Evolutionary conservation across 2,329 filamentous ascomycete species (phyloP).

Genomic region (Xylariaceae sp.): DNA sequence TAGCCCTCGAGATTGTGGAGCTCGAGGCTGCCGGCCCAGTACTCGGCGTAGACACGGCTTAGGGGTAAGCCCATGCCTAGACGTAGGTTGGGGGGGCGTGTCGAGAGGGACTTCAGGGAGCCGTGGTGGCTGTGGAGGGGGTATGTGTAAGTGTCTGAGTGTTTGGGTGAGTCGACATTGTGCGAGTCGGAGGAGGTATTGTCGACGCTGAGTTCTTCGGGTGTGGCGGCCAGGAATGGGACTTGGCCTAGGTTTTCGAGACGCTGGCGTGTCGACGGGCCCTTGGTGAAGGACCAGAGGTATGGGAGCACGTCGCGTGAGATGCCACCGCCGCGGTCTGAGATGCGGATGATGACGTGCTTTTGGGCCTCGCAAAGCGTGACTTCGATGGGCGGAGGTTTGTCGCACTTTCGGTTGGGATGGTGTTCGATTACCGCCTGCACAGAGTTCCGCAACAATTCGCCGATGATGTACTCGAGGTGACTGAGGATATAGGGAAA

Average conservation of each 20-base stretch:
- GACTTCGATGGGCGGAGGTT: conserved; percentile 81
- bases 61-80: conserved; percentile 91
- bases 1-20: conserved; percentile 92
- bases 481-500: conserved; percentile 97
- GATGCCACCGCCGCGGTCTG: conserved; percentile 90
- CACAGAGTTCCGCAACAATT: conserved; percentile 89
- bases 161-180: conserved; percentile 2
- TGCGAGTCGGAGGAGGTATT: conserved; percentile 24
- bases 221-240: conserved; percentile 85
- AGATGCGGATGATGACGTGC: conserved; percentile 93
- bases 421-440: conserved; percentile 82
- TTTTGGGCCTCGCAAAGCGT: conserved; percentile 90
- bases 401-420: conserved; percentile 23
- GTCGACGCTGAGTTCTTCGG: conserved; percentile 70
- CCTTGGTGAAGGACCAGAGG: conserved; percentile 96
- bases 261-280: conserved; percentile 68
- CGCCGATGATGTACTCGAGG: conserved; percentile 93
- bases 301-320: conserved; percentile 78
- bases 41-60: conserved; percentile 92
- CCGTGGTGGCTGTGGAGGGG: conserved; percentile 38
- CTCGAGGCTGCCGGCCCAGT: conserved; percentile 91
- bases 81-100: conserved; percentile 76
- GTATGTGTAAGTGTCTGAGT: background rate
- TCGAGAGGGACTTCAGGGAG: conserved; percentile 74
- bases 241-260: conserved; percentile 83